phyloP scores from a whole-genome alignment of 164 flowering plant genomes.

The Annona cherimola region DNA sequence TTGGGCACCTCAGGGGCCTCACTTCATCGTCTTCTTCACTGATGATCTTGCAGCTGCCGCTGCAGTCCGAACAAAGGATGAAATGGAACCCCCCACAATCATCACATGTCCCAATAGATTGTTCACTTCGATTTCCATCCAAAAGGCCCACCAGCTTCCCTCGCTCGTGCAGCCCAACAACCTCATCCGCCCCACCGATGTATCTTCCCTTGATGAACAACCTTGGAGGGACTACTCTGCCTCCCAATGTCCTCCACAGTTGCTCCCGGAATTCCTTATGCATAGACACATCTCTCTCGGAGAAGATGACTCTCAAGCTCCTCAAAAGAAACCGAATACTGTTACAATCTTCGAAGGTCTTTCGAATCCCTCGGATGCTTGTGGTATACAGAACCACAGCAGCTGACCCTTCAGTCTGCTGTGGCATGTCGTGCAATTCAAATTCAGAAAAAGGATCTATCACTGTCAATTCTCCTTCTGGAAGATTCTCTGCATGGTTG shows the following conservation, averaged over 20 bases:
- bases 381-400: constrained; percentile 69
- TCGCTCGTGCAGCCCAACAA: constrained; percentile 61
- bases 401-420: constrained; percentile 37
- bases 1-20: constrained; percentile 29
- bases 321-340: constrained; percentile 46
- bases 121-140: constrained; percentile 39
- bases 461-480: constrained; percentile 24
- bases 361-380: constrained; percentile 66
- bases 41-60: constrained; percentile 55
- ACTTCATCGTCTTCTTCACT: constrained; percentile 12
- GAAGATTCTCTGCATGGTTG: constrained; percentile 13
- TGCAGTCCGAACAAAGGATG: constrained; percentile 55
- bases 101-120: constrained; percentile 27
- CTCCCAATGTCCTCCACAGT: constrained; percentile 53
- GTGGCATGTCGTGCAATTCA: constrained; percentile 63
- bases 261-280: constrained; percentile 69
- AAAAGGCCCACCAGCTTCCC: constrained; percentile 58
- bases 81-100: constrained; percentile 53
- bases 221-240: constrained; percentile 64
- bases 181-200: constrained; percentile 79
- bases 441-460: constrained; percentile 33
- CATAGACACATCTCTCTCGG: constrained; percentile 81
- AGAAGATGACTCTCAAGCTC: constrained; percentile 40
- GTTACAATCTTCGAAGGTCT: constrained; percentile 70
- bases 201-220: constrained; percentile 74